Percentiles rank a stretch among this genome's conserved stretches.
phyloP scores from a whole-genome alignment of 306 rosid species.

The Cicer arietinum region DNA sequence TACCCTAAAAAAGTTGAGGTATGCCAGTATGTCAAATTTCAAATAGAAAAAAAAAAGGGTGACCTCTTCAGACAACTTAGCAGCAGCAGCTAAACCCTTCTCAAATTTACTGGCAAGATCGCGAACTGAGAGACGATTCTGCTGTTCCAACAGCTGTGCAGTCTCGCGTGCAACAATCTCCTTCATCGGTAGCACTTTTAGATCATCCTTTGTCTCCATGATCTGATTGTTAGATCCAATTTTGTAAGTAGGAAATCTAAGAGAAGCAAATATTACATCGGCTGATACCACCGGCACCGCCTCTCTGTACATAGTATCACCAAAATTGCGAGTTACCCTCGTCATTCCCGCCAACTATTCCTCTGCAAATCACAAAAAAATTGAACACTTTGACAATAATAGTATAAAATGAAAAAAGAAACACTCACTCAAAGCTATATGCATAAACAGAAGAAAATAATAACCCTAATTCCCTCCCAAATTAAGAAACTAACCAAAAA shows the following conservation, averaged over 20 bases:
- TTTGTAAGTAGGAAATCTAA: constrained; percentile 85
- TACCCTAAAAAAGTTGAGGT: not conserved
- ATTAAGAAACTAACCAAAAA: no score
- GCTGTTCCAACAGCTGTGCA: constrained; percentile 84
- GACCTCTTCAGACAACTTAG: constrained; percentile 92
- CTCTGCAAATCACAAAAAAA: constrained; percentile 55
- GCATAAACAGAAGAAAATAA: constrained; percentile 34
- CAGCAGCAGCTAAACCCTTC: constrained; percentile 98
- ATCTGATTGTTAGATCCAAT: constrained; percentile 91
- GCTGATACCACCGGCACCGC: constrained; percentile 81
- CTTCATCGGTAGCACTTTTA: constrained; percentile 79
- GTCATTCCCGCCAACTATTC: constrained; percentile 62
- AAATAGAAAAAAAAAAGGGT: constrained; percentile 6
- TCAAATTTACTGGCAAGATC: constrained; percentile 94
- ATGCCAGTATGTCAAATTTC: no score
- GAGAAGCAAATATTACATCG: constrained; percentile 79
- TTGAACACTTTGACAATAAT: constrained; percentile 25
- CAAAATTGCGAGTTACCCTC: constrained; percentile 80
- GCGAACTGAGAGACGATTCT: constrained; percentile 96
- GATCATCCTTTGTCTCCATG: constrained; percentile 76
- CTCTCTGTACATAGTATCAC: constrained; percentile 76
- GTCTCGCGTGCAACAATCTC: constrained; percentile 96
- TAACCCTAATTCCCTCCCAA: not conserved
- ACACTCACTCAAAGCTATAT: constrained; percentile 6
- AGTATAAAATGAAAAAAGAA: constrained; percentile 12